Conservation (phyloP, 345 rosid species). For the Barbarea vulgaris region DNA sequence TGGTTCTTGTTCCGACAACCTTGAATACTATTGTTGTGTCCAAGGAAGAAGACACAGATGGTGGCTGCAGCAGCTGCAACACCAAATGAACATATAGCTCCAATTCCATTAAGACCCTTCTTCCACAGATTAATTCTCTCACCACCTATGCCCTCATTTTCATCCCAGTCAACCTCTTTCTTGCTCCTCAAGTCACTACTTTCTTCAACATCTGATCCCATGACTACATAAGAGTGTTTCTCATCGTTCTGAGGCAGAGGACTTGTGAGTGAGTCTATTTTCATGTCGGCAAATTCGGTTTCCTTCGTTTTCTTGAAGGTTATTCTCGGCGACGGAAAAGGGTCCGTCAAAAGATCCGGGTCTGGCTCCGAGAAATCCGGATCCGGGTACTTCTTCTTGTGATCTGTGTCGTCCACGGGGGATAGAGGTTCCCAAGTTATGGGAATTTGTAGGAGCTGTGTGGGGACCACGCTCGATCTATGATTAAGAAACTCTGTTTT, state of each 20-base stretch:
- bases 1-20: slow-evolving; percentile 46
- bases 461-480: slow-evolving; percentile 42
- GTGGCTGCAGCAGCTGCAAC: slow-evolving; percentile 85
- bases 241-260: slow-evolving; percentile 18
- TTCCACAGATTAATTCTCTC: slow-evolving; percentile 69
- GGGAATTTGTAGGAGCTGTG: slow-evolving; percentile 64
- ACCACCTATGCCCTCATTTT: slow-evolving; percentile 49
- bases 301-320: slow-evolving; percentile 88
- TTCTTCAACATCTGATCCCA: slow-evolving; percentile 25
- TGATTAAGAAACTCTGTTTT: slow-evolving; percentile 41
- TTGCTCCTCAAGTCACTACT: slow-evolving; percentile 23
- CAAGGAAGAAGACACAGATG: slow-evolving; percentile 67
- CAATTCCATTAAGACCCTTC: slow-evolving; percentile 82
- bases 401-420: slow-evolving; percentile 35
- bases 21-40: slow-evolving; percentile 55
- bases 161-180: slow-evolving; percentile 33
- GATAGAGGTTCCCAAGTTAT: slow-evolving; percentile 58
- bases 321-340: slow-evolving; percentile 62
- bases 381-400: slow-evolving; percentile 52
- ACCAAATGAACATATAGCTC: slow-evolving; percentile 94
- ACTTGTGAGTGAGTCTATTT: slow-evolving; percentile 58
- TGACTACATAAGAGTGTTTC: slow-evolving; percentile 1
- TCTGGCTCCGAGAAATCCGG: slow-evolving; percentile 44
- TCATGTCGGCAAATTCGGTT: slow-evolving; percentile 95
- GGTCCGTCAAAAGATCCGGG: slow-evolving; percentile 41